phyloP scores from a whole-genome alignment of 371 early-diverging fungal species.

The Apophysomyces variabilis region DNA sequence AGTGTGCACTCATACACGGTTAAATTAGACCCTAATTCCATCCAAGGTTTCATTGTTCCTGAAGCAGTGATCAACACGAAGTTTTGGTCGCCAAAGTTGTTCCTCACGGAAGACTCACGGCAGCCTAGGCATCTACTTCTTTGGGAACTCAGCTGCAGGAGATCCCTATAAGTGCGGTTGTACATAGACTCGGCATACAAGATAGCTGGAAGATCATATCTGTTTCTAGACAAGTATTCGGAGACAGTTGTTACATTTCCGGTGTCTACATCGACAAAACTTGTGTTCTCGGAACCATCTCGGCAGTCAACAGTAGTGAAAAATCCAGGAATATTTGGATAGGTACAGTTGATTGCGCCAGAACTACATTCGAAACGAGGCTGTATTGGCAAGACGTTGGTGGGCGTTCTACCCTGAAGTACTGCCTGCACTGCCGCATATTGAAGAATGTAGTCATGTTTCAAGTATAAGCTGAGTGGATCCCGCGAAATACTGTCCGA shows the following conservation, averaged over 20 bases:
- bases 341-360: background rate
- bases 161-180: slow-evolving; percentile 26
- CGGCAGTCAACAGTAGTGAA: slow-evolving; percentile 6
- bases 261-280: background rate
- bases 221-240: slow-evolving; percentile 1
- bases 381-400: background rate
- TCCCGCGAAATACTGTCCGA: background rate
- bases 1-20: slow-evolving; percentile 16
- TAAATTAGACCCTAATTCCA: background rate
- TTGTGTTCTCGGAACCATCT: slow-evolving; percentile 6
- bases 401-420: too few relatives aligned
- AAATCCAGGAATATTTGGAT: slow-evolving; percentile 7
- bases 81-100: slow-evolving; percentile 31
- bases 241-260: background rate
- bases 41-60: background rate
- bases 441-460: background rate
- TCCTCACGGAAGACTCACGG: slow-evolving; percentile 18
- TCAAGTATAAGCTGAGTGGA: background rate
- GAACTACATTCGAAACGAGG: background rate
- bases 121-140: background rate
- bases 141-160: slow-evolving; percentile 16
- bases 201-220: slow-evolving; percentile 13
- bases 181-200: slow-evolving; percentile 32
- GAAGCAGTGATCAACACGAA: slow-evolving; percentile 18
- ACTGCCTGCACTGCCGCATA: background rate